These are phyloP conservation scores for Scleroderma bovista DNA, from an alignment of 768 basidiomycete genomes.

Conservation along the genomic window DNA sequence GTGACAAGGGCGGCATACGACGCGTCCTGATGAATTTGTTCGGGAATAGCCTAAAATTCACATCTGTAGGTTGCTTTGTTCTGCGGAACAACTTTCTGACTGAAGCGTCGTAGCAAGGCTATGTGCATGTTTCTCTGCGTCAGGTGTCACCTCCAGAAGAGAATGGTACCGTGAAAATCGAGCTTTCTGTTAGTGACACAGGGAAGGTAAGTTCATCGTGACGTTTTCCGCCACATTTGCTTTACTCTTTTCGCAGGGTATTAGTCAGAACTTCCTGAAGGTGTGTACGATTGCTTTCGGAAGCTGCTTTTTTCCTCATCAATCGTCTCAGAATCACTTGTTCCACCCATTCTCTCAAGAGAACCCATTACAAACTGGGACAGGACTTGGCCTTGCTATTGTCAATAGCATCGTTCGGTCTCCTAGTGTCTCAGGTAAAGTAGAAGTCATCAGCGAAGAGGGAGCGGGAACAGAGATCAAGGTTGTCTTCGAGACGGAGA, in stretches of 20 bases:
- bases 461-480: conserved; percentile 89
- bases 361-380: conserved; percentile 88
- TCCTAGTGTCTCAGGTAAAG: conserved; percentile 81
- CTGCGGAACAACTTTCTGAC: conserved; percentile 2
- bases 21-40: conserved; percentile 93
- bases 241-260: conserved; percentile 47
- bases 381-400: conserved; percentile 90
- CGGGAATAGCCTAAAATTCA: conserved; percentile 92
- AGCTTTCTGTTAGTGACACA: conserved; percentile 81
- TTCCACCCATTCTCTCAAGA: conserved; percentile 98
- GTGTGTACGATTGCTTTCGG: conserved; percentile 31
- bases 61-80: conserved; percentile 46
- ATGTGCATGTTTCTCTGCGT: conserved; percentile 78
- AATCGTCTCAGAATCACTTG: conserved; percentile 64
- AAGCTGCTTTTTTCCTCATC: background rate
- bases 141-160: conserved; percentile 57
- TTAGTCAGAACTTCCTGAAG: conserved; percentile 89
- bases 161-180: conserved; percentile 63
- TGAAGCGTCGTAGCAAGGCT: conserved; percentile 58
- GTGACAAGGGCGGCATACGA: conserved; percentile 89
- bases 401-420: conserved; percentile 90
- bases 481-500: conserved; percentile 73
- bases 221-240: background rate
- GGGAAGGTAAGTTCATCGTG: conserved; percentile 57
- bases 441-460: conserved; percentile 92